Conservation (phyloP, 78 protist genomes). For the Chrysochromulina tobinii region DNA sequence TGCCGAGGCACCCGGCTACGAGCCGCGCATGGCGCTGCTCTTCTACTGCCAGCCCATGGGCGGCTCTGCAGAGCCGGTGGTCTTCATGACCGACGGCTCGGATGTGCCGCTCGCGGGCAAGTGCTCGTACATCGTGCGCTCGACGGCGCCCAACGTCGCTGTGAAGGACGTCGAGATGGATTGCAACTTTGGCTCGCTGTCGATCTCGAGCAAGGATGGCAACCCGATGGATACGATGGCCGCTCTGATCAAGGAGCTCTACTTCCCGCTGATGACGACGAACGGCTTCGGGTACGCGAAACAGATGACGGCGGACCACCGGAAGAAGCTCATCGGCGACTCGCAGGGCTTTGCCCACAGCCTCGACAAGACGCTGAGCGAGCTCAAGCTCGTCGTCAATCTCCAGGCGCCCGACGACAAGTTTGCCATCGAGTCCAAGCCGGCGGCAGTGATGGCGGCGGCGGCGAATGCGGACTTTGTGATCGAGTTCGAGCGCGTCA, state of each 20-base stretch:
- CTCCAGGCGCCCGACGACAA: no score
- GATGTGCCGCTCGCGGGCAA: slow-evolving; percentile 12
- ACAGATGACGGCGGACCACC: no score
- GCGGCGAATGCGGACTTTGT: slow-evolving; percentile 16
- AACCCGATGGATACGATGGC: background rate
- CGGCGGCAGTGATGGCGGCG: slow-evolving; percentile 10
- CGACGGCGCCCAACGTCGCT: background rate
- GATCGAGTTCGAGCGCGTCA: slow-evolving; percentile 27
- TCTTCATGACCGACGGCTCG: slow-evolving; percentile 6
- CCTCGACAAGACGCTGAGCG: no score
- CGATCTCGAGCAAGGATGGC: background rate
- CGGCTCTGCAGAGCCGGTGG: background rate
- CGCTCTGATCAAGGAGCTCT: background rate
- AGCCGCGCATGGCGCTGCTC: background rate
- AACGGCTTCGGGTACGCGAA: no score
- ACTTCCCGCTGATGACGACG: background rate
- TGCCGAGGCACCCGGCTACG: background rate
- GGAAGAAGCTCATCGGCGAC: no score
- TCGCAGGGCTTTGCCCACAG: no score
- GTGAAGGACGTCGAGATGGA: background rate
- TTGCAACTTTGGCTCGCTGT: background rate
- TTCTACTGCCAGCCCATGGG: background rate
- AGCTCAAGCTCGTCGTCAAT: no score
- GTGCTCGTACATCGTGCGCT: slow-evolving; percentile 22
- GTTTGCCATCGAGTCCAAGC: background rate